A percentile compares a stretch with the other conserved stretches of the same genome.
Evolutionary conservation across 306 rosid species (phyloP).

Genomic region (Citrullus mucosospermus): DNA sequence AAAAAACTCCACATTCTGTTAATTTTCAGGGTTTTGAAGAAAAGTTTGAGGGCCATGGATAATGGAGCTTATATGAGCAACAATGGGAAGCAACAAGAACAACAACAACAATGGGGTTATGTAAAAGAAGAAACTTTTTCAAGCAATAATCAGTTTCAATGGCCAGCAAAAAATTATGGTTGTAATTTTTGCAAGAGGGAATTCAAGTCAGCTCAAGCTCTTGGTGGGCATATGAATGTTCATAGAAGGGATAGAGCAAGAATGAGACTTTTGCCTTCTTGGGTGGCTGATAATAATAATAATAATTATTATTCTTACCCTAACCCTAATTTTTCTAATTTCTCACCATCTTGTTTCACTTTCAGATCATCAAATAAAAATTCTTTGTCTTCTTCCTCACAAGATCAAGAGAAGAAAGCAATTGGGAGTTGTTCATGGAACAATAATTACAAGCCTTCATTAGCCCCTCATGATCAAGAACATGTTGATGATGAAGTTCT

Average conservation of each 20-base stretch:
- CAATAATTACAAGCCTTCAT: not conserved
- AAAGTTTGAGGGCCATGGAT: conserved; percentile 27
- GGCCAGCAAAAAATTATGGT: conserved; percentile 45
- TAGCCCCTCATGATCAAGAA: not conserved
- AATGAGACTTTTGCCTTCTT: conserved; percentile 34
- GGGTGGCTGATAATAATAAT: conserved; percentile 20
- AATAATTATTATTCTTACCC: conserved; percentile 3
- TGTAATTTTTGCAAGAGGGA: conserved; percentile 81
- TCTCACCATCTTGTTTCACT: conserved; percentile 10
- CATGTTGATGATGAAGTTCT: conserved; percentile 4
- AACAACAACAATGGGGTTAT: conserved; percentile 7
- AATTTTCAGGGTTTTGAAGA: not conserved
- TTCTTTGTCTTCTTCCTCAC: not conserved
- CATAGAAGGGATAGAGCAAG: conserved; percentile 85
- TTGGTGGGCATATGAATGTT: conserved; percentile 90
- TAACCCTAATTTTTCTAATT: conserved; percentile 16
- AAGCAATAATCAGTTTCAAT: conserved; percentile 16
- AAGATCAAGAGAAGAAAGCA: conserved; percentile 21
- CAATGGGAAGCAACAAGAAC: conserved; percentile 8
- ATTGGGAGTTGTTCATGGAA: conserved; percentile 14
- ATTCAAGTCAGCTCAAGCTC: conserved; percentile 78
- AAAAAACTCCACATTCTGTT: not conserved
- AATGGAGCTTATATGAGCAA: not conserved
- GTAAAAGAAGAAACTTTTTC: conserved; percentile 26
- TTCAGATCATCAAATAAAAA: not conserved